phyloP scores from a whole-genome alignment of 208 protist species.

The Balamuthia mandrillaris region DNA sequence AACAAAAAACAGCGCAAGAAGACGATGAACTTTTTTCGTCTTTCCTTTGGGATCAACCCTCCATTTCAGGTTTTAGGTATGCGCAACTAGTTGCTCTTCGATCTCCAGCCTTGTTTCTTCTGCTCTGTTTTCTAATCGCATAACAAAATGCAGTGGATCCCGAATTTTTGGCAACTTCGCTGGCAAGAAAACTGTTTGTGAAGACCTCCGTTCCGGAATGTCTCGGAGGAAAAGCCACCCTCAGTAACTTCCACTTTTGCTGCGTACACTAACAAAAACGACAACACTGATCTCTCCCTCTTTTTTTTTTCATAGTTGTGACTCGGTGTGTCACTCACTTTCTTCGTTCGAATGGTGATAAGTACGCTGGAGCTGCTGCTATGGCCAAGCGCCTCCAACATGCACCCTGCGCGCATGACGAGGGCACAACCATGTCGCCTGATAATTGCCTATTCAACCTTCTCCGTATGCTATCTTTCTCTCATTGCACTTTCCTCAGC shows the following conservation, averaged over 20 bases:
- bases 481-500: background rate
- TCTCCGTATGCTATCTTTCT: background rate
- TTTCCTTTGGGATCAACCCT: background rate
- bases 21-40: background rate
- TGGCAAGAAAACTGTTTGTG: slow-evolving; percentile 19
- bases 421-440: background rate
- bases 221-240: background rate
- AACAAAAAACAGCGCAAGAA: slow-evolving; percentile 3
- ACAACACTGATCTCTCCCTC: no score
- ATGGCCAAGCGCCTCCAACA: slow-evolving; percentile 29
- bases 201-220: background rate
- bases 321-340: background rate
- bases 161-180: background rate
- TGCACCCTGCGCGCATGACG: background rate
- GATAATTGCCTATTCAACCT: slow-evolving; percentile 5
- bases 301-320: no score
- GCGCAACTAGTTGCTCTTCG: background rate
- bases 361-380: background rate
- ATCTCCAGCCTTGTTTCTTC: background rate
- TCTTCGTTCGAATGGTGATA: background rate
- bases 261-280: no score
- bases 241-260: no score
- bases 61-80: background rate
- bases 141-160: slow-evolving; percentile 12
- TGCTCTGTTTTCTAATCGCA: background rate